Evolutionary conservation across 352 stramenopile genomes (phyloP), one percentile per base, ranked within the genome.

Genomic region (Pythium volutum): DNA sequence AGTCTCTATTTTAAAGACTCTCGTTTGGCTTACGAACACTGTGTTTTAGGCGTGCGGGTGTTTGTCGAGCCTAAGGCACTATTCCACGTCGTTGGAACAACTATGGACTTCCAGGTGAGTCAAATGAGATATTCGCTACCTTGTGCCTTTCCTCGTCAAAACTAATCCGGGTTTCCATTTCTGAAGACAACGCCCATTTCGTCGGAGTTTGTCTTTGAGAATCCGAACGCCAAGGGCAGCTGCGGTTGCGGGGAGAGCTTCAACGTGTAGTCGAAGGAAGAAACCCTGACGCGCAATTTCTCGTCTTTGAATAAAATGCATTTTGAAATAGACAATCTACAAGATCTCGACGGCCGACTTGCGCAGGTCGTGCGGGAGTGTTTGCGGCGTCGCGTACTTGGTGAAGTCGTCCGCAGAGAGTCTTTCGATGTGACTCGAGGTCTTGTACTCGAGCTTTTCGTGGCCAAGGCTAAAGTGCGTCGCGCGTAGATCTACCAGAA

Each of bases 161-260:
- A 58, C 3, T 34, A 4, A 43, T n/a, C 36, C 6, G 11, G 20
- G 15, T 22, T 8, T 12, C 5, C 25, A 23, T 47, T 39, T 59
- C 22, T 4, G 4, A 53, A 98, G 79, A 96, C 97, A 67, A 98
- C 93, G 49, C 97, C 98, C 53, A 85, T 99, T 53, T 95, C 89
- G 26, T 93, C 94, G 39, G 97, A 99, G 77, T 99, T 99, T 63
- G 98, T 98, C 14, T 99, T 99, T 74, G 94, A 98, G 43, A 99
- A 99, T 81, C 97, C 97, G n/a, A 99, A 99, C 77, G 96, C 95
- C 18, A 99, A 99, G 78, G 97, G 97, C 33, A 93, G 96, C 74
- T 99, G 97, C 78, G 97, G 97, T 9, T 99, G 97, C 73, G 97
- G 97, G 39, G 97, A 99, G 79, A 98, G 91, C 70, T 99, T 99